Evolutionary conservation across 192 early-diverging fungal genomes (phyloP), one percentile per base, ranked within the genome.

Genomic region (Backusella sp.): DNA sequence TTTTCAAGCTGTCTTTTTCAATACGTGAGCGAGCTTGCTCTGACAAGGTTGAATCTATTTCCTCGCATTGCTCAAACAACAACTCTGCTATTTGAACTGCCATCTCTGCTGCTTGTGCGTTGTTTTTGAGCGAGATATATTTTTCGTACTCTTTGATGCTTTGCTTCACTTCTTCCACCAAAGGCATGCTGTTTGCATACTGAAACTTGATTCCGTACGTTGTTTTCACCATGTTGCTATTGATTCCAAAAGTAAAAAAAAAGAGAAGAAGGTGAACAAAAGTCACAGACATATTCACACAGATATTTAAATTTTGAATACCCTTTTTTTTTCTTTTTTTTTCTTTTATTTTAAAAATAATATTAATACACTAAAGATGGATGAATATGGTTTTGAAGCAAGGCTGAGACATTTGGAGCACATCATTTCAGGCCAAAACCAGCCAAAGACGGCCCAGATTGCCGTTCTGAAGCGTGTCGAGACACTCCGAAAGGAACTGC

Each of bases 321-420:
- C n/a, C 5, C 34, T 11, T 14, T 28, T 7, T 36, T 67, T 28
- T 65, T n/a, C 30, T 15, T 66, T 21, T 28, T 49, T 26, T 41
- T n/a, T n/a, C n/a, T n/a, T n/a, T n/a, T n/a, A 68, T 66, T 46
- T 52, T 35, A 32, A 32, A 32, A 32, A 32, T 12, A 23, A 44
- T 41, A 19, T 72, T 32, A 44, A 73, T 39, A 37, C 7, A 26
- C 19, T 6, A 7, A 17, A 7, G 11, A 81, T 81, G 80, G 80
- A 81, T 77, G 69, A 76, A 56, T 44, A 77, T 15, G 80, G 80
- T 9, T 81, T 81, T 74, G 80, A 75, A 70, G 68, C 76, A 44
- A 66, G 80, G 46, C 21, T 81, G 32, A 37, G 80, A 56, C 76
- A 77, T 41, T 35, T 81, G 23, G 80, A 81, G 23, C 76, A 73